Evolutionary conservation across 768 basidiomycete genomes (phyloP).

Genomic region (Rhizopogon vinicolor): DNA sequence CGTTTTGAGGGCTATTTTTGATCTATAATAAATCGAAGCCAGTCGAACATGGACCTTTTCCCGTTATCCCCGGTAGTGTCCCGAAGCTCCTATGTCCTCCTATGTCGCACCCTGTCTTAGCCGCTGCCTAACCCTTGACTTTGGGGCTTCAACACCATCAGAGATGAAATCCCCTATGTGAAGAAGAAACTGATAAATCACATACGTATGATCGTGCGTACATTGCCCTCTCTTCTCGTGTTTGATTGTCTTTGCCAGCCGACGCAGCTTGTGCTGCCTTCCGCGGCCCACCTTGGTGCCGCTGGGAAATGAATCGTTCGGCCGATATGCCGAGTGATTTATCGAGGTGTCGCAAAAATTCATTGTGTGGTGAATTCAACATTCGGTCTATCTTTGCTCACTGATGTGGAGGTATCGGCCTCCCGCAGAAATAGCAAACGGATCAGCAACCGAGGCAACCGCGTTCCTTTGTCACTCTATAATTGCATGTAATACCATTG

Average conservation of each 20-base stretch:
- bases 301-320: neutral
- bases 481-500: neutral
- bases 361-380: neutral
- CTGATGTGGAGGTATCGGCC: neutral
- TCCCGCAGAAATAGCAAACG: neutral
- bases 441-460: neutral
- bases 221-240: neutral
- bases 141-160: neutral
- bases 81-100: neutral
- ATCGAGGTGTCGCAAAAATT: neutral
- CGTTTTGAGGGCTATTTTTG: too few species aligned
- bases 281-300: neutral
- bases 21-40: neutral
- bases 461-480: neutral
- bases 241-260: neutral
- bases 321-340: neutral
- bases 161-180: neutral
- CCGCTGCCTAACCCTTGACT: neutral
- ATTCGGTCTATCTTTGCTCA: neutral
- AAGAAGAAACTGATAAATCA: neutral
- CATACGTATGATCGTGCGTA: neutral
- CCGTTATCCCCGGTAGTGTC: neutral
- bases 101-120: too few species aligned
- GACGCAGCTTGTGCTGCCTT: neutral
- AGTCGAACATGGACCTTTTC: neutral